Percentiles rank a stretch among this genome's conserved stretches.
Conservation (phyloP, 768 basidiomycete species). For the Boletales sp. region DNA sequence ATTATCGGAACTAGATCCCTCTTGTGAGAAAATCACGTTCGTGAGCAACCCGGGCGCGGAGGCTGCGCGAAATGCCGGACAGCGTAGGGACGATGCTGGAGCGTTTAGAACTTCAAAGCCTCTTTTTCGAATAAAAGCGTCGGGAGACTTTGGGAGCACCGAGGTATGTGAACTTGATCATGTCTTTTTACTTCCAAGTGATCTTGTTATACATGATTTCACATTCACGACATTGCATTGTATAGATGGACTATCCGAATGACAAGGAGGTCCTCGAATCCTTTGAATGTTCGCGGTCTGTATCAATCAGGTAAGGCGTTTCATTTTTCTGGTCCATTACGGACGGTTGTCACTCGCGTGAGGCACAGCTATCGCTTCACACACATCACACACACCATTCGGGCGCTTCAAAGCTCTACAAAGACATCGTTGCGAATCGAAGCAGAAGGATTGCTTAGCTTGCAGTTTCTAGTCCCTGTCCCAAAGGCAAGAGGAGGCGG, state of each 20-base stretch:
- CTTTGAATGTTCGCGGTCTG: slow-evolving; percentile 70
- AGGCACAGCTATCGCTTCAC: slow-evolving; percentile 69
- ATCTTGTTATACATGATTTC: not conserved
- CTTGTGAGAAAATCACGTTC: slow-evolving; percentile 82
- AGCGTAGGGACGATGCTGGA: slow-evolving; percentile 10
- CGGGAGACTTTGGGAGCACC: slow-evolving; percentile 79
- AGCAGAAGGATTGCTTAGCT: slow-evolving; percentile 71
- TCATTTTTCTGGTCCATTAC: not conserved
- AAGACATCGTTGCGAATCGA: slow-evolving; percentile 91
- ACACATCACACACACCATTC: slow-evolving; percentile 68
- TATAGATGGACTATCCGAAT: slow-evolving; percentile 93
- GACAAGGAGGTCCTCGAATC: slow-evolving; percentile 88
- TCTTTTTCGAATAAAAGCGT: slow-evolving; percentile 76
- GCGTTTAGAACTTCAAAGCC: slow-evolving; percentile 35
- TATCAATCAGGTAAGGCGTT: slow-evolving; percentile 64
- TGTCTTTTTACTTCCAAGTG: not conserved
- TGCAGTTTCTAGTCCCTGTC: slow-evolving; percentile 86
- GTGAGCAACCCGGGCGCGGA: slow-evolving; percentile 63
- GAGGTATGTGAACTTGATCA: slow-evolving; percentile 48
- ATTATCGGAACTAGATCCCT: slow-evolving; percentile 85
- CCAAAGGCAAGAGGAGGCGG: slow-evolving; percentile 36
- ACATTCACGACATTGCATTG: not conserved
- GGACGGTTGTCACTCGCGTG: too few relatives aligned
- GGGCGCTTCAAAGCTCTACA: slow-evolving; percentile 77
- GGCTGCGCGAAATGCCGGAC: slow-evolving; percentile 6